Percentiles rank a stretch among this genome's conserved stretches.
Conservation (phyloP, 2,329 filamentous ascomycete genomes). For the Cadophora malorum region DNA sequence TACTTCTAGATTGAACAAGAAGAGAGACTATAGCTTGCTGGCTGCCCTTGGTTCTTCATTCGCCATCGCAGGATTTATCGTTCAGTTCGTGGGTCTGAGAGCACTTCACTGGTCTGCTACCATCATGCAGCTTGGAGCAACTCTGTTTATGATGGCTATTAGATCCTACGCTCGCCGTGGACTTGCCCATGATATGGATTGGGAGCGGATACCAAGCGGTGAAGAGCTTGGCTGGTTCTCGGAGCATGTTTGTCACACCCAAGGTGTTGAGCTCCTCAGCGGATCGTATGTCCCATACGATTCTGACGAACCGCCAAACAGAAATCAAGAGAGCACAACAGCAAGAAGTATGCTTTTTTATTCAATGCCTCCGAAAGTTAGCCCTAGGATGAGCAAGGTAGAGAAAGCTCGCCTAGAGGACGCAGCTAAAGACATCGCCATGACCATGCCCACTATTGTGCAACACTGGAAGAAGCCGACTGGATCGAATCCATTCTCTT, state of each 20-base stretch:
- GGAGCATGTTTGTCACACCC: background rate
- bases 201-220: background rate
- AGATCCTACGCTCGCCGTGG: constrained; percentile 5
- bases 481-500: too few species aligned
- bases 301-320: too few species aligned
- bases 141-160: background rate
- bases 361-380: background rate
- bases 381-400: too few species aligned
- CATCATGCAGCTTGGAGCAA: constrained; percentile 10
- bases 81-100: constrained; percentile 19
- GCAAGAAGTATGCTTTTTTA: background rate
- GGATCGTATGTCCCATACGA: constrained; percentile 4
- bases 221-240: constrained; percentile 4
- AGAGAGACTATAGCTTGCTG: background rate
- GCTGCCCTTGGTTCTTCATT: background rate
- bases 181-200: constrained; percentile 1
- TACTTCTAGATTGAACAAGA: background rate
- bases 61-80: constrained; percentile 17
- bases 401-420: background rate
- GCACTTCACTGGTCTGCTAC: constrained; percentile 17
- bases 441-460: too few species aligned
- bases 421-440: too few species aligned
- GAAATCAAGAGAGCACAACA: too few species aligned
- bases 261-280: background rate
- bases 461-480: too few species aligned